Evolutionary conservation across 768 basidiomycete genomes (phyloP).

Genomic region (Coprinopsis cinerea): DNA sequence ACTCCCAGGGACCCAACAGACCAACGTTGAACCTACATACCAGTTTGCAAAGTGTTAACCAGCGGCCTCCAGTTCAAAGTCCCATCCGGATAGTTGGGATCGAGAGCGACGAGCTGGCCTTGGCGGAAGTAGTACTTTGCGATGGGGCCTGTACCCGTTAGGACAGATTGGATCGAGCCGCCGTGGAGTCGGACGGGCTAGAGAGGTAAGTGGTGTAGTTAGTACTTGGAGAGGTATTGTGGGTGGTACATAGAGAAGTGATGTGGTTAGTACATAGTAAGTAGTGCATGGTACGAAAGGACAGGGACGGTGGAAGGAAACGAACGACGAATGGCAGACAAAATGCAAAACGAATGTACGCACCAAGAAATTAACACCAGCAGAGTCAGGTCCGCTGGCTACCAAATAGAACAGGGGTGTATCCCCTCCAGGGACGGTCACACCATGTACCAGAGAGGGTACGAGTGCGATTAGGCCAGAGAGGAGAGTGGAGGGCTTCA

Average conservation of each 20-base stretch:
- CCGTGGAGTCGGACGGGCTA: conserved; percentile 26
- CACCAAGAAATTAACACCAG: conserved; percentile 21
- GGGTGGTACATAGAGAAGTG: no score
- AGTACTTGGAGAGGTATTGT: not conserved
- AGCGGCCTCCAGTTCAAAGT: not conserved
- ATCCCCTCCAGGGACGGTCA: conserved; percentile 21
- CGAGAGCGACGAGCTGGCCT: conserved; percentile 18
- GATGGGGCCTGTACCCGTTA: conserved; percentile 21
- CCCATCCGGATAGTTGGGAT: conserved; percentile 14
- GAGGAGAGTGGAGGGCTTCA: not conserved
- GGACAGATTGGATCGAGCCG: conserved; percentile 19
- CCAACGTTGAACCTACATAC: no score
- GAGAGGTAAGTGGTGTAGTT: not conserved
- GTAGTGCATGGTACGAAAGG: no score
- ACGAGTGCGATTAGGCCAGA: not conserved
- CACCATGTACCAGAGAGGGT: not conserved
- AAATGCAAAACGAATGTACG: not conserved
- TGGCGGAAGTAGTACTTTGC: conserved; percentile 29
- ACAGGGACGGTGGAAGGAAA: no score
- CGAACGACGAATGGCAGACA: not conserved
- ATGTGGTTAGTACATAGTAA: no score
- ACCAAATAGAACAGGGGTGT: conserved; percentile 32
- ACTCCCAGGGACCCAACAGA: no score
- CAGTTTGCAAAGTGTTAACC: conserved; percentile 4
- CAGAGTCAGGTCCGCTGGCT: conserved; percentile 15